Conservation (phyloP, 2,329 filamentous ascomycete species). For the Aureobasidium sp. region DNA sequence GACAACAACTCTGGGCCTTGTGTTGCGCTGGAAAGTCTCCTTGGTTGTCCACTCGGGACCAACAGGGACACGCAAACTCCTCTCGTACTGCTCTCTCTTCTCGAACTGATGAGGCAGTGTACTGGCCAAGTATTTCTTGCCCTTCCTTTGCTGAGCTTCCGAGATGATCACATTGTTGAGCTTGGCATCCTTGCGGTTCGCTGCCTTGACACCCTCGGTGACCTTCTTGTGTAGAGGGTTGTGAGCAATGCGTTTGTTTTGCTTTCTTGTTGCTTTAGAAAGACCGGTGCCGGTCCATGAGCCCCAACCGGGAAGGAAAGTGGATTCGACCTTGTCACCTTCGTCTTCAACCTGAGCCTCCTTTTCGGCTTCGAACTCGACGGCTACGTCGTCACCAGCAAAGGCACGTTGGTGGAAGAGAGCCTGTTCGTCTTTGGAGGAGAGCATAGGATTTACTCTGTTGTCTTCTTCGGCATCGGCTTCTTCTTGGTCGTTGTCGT, state of each 20-base stretch:
- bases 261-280: slow-evolving; percentile 59
- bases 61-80: slow-evolving; percentile 75
- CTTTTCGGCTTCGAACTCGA: slow-evolving; percentile 78
- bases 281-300: slow-evolving; percentile 82
- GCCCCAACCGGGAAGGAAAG: slow-evolving; percentile 90
- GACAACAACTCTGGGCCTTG: slow-evolving; percentile 80
- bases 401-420: slow-evolving; percentile 75
- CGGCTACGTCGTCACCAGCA: slow-evolving; percentile 76
- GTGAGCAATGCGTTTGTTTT: slow-evolving; percentile 44
- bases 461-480: slow-evolving; percentile 20
- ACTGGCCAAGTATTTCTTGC: slow-evolving; percentile 77
- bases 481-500: slow-evolving; percentile 24
- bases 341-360: slow-evolving; percentile 62
- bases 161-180: slow-evolving; percentile 82
- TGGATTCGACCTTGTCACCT: slow-evolving; percentile 74
- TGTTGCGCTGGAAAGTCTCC: slow-evolving; percentile 81
- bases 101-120: slow-evolving; percentile 87
- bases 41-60: slow-evolving; percentile 97
- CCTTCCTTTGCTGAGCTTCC: slow-evolving; percentile 87
- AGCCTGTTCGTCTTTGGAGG: slow-evolving; percentile 42
- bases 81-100: slow-evolving; percentile 80
- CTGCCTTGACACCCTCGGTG: slow-evolving; percentile 65
- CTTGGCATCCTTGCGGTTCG: slow-evolving; percentile 74
- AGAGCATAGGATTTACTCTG: slow-evolving; percentile 22
- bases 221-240: slow-evolving; percentile 53